These are phyloP conservation scores for Rauvolfia tetraphylla DNA, from an alignment of 257 asterid genomes.

Conservation along the genomic window DNA sequence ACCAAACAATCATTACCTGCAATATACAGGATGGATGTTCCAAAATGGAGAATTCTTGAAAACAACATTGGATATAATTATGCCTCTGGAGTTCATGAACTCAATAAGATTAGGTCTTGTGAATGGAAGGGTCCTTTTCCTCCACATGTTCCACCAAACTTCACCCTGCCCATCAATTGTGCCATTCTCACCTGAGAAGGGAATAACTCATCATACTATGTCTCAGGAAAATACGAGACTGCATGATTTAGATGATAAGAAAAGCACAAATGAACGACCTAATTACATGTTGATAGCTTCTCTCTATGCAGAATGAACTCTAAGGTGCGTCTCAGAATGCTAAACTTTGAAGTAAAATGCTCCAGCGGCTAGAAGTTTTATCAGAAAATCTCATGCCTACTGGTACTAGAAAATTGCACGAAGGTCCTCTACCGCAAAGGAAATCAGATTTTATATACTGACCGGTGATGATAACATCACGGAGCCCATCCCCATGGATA, in stretches of 20 bases:
- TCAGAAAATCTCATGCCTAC: background rate
- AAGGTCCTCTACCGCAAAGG: background rate
- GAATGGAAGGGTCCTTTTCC: slow-evolving; percentile 65
- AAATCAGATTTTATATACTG: slow-evolving; percentile 5
- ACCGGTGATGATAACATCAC: slow-evolving; percentile 91
- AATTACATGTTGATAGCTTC: background rate
- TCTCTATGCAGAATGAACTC: background rate
- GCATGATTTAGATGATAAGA: background rate
- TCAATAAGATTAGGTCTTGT: slow-evolving; percentile 89
- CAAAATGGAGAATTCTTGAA: slow-evolving; percentile 96
- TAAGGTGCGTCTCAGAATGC: background rate
- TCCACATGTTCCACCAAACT: slow-evolving; percentile 98
- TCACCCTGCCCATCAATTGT: slow-evolving; percentile 96
- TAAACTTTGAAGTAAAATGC: background rate
- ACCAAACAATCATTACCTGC: slow-evolving; percentile 47
- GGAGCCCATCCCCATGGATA: slow-evolving; percentile 86
- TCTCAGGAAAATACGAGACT: background rate
- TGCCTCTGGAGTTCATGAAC: slow-evolving; percentile 67
- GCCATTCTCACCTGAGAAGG: slow-evolving; percentile 77
- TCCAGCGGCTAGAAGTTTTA: background rate
- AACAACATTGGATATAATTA: slow-evolving; percentile 67
- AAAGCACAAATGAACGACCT: background rate
- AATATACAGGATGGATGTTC: slow-evolving; percentile 97
- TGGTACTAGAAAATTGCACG: background rate
- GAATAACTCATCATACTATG: background rate